phyloP scores from a whole-genome alignment of 148 eudicot genomes.

The Agrostemma githago region DNA sequence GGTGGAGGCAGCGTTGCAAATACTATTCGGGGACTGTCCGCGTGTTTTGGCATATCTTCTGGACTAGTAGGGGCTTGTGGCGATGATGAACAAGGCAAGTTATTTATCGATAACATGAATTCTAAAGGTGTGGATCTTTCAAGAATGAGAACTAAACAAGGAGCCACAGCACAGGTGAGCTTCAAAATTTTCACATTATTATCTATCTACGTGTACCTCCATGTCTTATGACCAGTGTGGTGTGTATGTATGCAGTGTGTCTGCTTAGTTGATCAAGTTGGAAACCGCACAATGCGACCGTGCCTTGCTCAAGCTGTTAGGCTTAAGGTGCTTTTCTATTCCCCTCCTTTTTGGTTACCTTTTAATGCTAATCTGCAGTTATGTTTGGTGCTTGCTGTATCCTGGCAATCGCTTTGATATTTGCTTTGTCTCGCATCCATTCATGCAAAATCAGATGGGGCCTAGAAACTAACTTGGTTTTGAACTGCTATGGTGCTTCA shows the following conservation, averaged over 20 bases:
- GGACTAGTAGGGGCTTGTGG: conserved; percentile 95
- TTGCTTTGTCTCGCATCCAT: not conserved
- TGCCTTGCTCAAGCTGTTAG: conserved; percentile 77
- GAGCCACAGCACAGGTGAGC: conserved; percentile 77
- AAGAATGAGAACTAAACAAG: conserved; percentile 58
- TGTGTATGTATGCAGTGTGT: conserved; percentile 55
- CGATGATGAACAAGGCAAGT: conserved; percentile 70
- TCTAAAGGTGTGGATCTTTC: conserved; percentile 58
- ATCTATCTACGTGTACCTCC: not conserved
- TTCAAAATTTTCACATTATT: not conserved
- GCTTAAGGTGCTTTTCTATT: conserved; percentile 58
- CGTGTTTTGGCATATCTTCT: conserved; percentile 71
- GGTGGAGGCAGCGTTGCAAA: conserved; percentile 98
- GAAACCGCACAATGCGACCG: conserved; percentile 95
- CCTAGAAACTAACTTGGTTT: conserved; percentile 3
- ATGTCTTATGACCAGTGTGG: not conserved
- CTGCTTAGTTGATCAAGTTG: conserved; percentile 87
- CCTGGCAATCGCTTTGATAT: not conserved
- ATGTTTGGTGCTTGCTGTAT: not conserved
- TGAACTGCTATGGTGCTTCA: conserved; percentile 22
- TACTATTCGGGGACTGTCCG: conserved; percentile 83
- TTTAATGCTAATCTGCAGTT: not conserved
- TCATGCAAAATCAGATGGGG: not conserved
- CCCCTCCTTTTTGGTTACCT: conserved; percentile 2
- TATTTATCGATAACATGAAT: conserved; percentile 63